Percentiles rank a stretch among this genome's conserved stretches.
Evolutionary conservation across 345 rosid species (phyloP).

Genomic region (Mercurialis annua): DNA sequence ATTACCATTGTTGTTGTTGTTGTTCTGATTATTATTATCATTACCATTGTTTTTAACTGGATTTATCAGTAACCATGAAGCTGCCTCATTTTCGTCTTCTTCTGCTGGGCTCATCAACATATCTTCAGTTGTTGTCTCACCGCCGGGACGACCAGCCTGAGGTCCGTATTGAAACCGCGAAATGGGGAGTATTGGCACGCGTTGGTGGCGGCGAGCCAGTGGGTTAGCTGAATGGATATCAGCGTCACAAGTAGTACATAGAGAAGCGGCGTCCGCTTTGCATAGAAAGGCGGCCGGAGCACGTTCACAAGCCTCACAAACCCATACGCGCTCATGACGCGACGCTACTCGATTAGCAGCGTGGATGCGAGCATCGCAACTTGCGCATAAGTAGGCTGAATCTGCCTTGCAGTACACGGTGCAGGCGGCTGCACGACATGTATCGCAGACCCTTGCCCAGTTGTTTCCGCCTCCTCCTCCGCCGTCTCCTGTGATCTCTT

Average conservation of each 20-base stretch:
- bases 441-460: constrained; percentile 73
- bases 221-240: constrained; percentile 94
- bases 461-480: constrained; percentile 25
- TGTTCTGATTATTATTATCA: constrained; percentile 13
- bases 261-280: constrained; percentile 90
- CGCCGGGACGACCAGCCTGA: constrained; percentile 21
- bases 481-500: constrained; percentile 36
- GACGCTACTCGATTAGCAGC: constrained; percentile 81
- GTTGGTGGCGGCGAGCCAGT: constrained; percentile 83
- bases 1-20: constrained; percentile 29
- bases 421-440: constrained; percentile 69
- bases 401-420: constrained; percentile 82
- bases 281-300: constrained; percentile 88
- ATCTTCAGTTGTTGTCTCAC: constrained; percentile 25
- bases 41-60: constrained; percentile 41
- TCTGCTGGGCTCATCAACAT: constrained; percentile 33
- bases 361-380: constrained; percentile 68
- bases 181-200: constrained; percentile 65
- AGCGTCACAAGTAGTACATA: constrained; percentile 71
- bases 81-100: constrained; percentile 72
- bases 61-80: constrained; percentile 72
- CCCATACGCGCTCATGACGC: constrained; percentile 80
- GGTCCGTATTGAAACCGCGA: constrained; percentile 34
- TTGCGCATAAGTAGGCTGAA: constrained; percentile 62
- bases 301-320: constrained; percentile 76